phyloP scores from a whole-genome alignment of 371 early-diverging fungal species.

The Mucor racemosus region DNA sequence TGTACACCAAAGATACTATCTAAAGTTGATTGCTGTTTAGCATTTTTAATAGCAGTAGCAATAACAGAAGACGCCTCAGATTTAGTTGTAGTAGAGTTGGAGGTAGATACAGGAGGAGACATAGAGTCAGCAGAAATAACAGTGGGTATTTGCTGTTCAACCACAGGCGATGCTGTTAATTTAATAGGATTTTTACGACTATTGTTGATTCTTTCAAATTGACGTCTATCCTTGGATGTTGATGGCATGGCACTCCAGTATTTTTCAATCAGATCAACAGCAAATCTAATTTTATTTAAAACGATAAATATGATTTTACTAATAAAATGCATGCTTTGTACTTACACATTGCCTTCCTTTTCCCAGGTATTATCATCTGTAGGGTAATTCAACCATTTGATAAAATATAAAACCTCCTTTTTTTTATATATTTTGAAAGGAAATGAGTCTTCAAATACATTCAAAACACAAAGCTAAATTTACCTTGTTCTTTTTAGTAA shows the following conservation, averaged over 20 bases:
- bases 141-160: neutral
- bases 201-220: conserved; percentile 9
- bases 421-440: neutral
- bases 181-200: conserved; percentile 7
- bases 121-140: neutral
- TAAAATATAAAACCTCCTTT: conserved; percentile 30
- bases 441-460: neutral
- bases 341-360: conserved; percentile 42
- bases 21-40: neutral
- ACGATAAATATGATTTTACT: neutral
- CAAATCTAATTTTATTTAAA: conserved; percentile 9
- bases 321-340: neutral
- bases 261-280: conserved; percentile 13
- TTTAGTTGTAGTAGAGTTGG: neutral
- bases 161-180: neutral
- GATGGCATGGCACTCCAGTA: conserved; percentile 21
- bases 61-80: too few relatives aligned
- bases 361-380: conserved; percentile 52
- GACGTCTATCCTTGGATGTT: conserved; percentile 4
- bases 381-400: conserved; percentile 50
- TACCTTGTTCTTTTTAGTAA: conserved; percentile 7
- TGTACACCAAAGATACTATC: neutral
- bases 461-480: neutral
- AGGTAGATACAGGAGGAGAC: neutral
- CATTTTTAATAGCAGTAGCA: neutral